Base-by-base conservation (phyloP, 192 early-diverging fungal species). In the Haplosporangium gracile region DNA sequence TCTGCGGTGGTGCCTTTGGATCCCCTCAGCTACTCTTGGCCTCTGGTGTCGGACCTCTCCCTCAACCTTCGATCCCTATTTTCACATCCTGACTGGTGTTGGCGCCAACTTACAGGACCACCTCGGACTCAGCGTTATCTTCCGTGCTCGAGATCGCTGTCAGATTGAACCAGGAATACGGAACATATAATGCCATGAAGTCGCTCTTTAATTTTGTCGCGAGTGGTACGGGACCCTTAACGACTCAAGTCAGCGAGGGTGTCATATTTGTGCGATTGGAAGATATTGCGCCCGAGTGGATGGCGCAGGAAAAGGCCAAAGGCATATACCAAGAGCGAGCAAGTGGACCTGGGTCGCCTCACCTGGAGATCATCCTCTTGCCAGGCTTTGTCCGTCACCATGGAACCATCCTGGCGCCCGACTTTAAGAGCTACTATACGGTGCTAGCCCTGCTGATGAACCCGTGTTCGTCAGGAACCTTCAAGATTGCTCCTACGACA, bases 1-100 rank as follows among this genome's bases (percentile, higher is more conserved):
- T 91, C 40, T 88, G 89, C 32, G 89, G 73, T 57, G 89, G 90
- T 6, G 78, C 90, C 0, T 76, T 90, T 68, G 82, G 85, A 16
- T 87, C 89, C 0, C 90, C 89, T 18, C 77, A 82, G 15, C 16
- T 90, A 6, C 70, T 91, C 8, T 74, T 88, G 5, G 77, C 82
- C 9, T 88, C 89, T 7, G 89, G 89, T 36, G 81, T 91, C 53
- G 89, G 90, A 29, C 78, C 84, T 7, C 45, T 73, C 7, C 74
- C 74, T 36, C 75, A 78, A 63, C 70, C 75, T 5, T 57, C 70
- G 8, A 83, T 88, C 15, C 77, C 74, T 13, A 82, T 34, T 49
- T 88, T 70, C 82, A 90, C 63, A 79, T 81, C 4, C 72, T 84
- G 18, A 57, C 80, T 40, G 89, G 83, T 29, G 87, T 91, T 7